Base-by-base conservation (phyloP, 805 yeast genomes). In the Komagataella pastoris region DNA sequence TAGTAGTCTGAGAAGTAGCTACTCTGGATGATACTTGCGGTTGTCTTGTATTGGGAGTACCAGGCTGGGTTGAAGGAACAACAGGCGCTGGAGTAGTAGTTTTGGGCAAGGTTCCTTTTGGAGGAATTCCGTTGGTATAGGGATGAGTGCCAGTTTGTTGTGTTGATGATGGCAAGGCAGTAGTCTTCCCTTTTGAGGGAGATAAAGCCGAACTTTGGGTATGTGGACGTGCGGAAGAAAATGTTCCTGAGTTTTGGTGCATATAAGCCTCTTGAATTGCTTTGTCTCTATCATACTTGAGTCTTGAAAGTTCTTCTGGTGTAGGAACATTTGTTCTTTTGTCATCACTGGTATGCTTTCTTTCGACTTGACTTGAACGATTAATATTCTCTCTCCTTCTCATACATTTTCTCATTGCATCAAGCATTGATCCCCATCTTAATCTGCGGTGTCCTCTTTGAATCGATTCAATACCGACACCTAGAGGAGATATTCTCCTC, bases 401-500 rank as follows among this genome's bases (percentile, higher is more conserved):
- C 83, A 90, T 88, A 57, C 85, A 73, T 66, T 89, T 89, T 53
- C 97, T 75, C 69, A 93, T 83, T 1, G 96, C 97, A 63, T 93
- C 99, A 70, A 93, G 88, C 88, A 93, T 85, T 51, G 96, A 85
- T 0, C 96, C 96, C 97, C 97, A 93, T 56, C 98, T 77, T 54
- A 91, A 71, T 51, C 95, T 74, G 54, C 86, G 73, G 61, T 93
- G 97, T 17, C 99, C 99, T 56, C 98, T 71, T 65, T 91, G 97
- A 48, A 89, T 85, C 0, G 95, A 85, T 59, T 91, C 97, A 19
- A 80, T 77, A 0, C 96, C 91, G n/a, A 93, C 95, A 50, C 97
- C 97, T 40, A 91, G 69, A 0, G 98, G 97, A 0, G 93, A 81
- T 6, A 90, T 86, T 54, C 97, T 78, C 58, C 97, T 75, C 63